These are phyloP conservation scores for Vishniacozyma victoriae DNA, from an alignment of 768 basidiomycete species.

Conservation along the genomic window DNA sequence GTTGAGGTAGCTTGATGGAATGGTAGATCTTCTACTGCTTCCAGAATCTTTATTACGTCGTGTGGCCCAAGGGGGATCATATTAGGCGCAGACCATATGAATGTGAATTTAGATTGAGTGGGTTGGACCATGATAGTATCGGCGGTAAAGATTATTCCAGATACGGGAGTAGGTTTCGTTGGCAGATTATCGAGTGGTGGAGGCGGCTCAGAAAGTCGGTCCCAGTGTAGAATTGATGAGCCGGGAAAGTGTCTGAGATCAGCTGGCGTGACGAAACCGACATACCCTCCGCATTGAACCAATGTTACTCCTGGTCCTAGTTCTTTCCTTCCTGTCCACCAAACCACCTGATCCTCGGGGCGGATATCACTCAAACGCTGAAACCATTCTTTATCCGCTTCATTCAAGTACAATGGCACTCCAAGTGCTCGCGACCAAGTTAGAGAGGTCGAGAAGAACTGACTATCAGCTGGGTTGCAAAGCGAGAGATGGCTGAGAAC, in stretches of 20 bases:
- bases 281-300: slow-evolving; percentile 46
- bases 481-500: slow-evolving; percentile 4
- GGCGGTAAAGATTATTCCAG: slow-evolving; percentile 39
- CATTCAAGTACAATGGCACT: slow-evolving; percentile 36
- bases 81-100: slow-evolving; percentile 44
- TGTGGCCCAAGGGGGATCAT: slow-evolving; percentile 43
- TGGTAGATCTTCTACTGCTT: slow-evolving; percentile 11
- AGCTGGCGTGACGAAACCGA: not conserved
- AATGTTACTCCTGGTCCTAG: slow-evolving; percentile 27
- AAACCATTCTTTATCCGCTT: slow-evolving; percentile 39
- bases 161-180: slow-evolving; percentile 25
- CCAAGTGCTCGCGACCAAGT: slow-evolving; percentile 40
- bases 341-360: slow-evolving; percentile 21
- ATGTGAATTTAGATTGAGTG: slow-evolving; percentile 38
- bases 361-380: slow-evolving; percentile 29
- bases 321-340: slow-evolving; percentile 25
- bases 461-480: not conserved
- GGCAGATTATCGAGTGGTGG: slow-evolving; percentile 19
- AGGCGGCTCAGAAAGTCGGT: slow-evolving; percentile 33
- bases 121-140: slow-evolving; percentile 46
- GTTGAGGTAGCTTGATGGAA: slow-evolving; percentile 40
- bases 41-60: slow-evolving; percentile 19
- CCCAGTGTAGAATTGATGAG: slow-evolving; percentile 41
- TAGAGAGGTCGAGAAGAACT: slow-evolving; percentile 44
- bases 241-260: slow-evolving; percentile 40